Base-by-base conservation (phyloP, 164 flowering plant species). In the Nymphaea colorata region DNA sequence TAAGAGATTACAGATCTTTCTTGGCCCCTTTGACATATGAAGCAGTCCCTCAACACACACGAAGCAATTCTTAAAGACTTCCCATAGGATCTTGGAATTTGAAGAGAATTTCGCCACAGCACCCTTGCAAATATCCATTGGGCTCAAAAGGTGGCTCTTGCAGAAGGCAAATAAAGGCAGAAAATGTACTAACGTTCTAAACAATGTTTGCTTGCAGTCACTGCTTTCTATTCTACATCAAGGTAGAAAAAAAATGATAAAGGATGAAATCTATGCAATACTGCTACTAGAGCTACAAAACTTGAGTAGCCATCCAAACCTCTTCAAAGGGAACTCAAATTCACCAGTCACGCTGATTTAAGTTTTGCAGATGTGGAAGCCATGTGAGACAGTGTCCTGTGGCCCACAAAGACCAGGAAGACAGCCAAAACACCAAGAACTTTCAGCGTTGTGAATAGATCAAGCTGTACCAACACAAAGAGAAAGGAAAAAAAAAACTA, bases 371-470 rank as follows among this genome's bases (percentile, higher is more conserved):
- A 86, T 42, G 83, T 47, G 1, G 96, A 83, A 41, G 99, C 93
- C 8, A 87, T 84, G 74, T 86, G 80, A 65, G 98, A 89, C 3
- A 92, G 97, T 43, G 79, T 81, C 72, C 90, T 81, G 78, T 95
- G 98, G 69, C 99, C 99, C 11, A 86, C 84, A 73, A 89, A 79
- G 75, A 95, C 61, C 76, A 95, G 71, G 75, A 90, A 86, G 51
- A 71, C 77, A 70, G 90, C 98, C 76, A 92, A 73, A 74, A 90
- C 67, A 36, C 96, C 90, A 4, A 89, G 82, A 36, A 73, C 68
- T 79, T 92, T 95, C 84, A 95, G 66, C 18, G 99, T 95, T 2
- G 90, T 86, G 76, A 95, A 95, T 7, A 95, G 83, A 76, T 95
- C 86, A 87, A 95, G 73, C 99, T 95, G 93, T 64, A 68, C 16